Evolutionary conservation across 2,329 filamentous ascomycete genomes (phyloP), one percentile per base, ranked within the genome.

Genomic region (Alternaria sp.): DNA sequence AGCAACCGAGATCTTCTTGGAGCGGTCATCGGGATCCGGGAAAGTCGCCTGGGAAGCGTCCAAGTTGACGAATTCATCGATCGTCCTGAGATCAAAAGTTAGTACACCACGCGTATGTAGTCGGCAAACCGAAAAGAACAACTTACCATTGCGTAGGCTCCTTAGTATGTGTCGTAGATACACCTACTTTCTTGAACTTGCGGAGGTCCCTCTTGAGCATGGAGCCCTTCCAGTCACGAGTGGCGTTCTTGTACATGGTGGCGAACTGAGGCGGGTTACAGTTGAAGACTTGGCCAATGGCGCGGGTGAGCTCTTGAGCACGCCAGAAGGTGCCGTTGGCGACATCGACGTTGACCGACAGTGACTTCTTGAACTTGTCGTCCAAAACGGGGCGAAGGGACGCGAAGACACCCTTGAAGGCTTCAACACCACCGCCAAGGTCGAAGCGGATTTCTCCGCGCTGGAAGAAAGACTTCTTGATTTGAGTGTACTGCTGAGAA

Each of bases 251-350:
- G 62, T 69, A 69, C 43, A 61, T 52, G 11, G 25, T 55, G 44
- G 50, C 23, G 69, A 56, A 65, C 30, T 69, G 71, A 66, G 73
- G 26, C 54, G 59, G 64, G 72, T 60, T 67, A 17, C 70, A 71
- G 54, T 70, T 70, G 54, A 79, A 78, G 9, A 70, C 71, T 19
- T 76, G 69, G 13, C 67, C 49, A 6, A 71, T 36, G 84, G 80
- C 77, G 28, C 79, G 76, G n/a, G 63, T 65, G 8, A 80, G 70
- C 21, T 69, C 67, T 43, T 77, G 73, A 2, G 79, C 63, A 40
- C 83, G 85, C 91, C 92, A 98, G 82, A 99, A 99, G 12, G 91
- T 92, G 0, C 93, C 92, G 75, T 98, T 97, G 60, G 94, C 91
- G 28, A 97, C 91, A 73, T 99, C 95, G 11, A 97, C 89, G 71